Base-by-base conservation (phyloP, 208 protist genomes). In the Leishmania aethiopica region DNA sequence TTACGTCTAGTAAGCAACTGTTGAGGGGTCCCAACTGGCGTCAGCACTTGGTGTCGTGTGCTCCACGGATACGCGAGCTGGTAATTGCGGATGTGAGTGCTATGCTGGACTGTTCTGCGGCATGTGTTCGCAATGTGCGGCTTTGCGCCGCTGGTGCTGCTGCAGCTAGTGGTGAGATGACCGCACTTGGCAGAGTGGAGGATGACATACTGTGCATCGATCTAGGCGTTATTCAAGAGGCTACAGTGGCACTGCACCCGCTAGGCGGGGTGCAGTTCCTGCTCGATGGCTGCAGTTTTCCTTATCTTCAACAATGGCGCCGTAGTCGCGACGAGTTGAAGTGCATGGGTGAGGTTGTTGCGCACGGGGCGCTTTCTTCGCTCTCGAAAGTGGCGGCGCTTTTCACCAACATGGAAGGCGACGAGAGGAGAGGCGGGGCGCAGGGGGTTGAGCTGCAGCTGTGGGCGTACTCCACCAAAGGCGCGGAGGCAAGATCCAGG, bases 221-320 rank as follows among this genome's bases (percentile, higher is more conserved):
- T 40, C 2, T 49, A 75, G 84, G 88, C 53, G 51, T 88, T 8
- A 59, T 87, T 2, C 80, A 84, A 69, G 79, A 87, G 64, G 59
- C 74, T 1, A 77, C 77, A 28, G 75, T 80, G 13, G 51, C 73
- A 22, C 37, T 71, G 53, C 70, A 82, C 49, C 77, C 84, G 1
- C 59, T 83, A 19, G 80, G 70, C 28, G 69, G 75, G 11, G 77
- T 84, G 49, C 53, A 66, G 74, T 78, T 69, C 37, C 60, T 86
- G 42, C 59, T 86, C 0, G 59, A 59, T 0, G 71, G 71, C 45
- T 82, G 76, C 66, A 53, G 25, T 1, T 87, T 87, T 42, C 75
- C 84, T 11, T 80, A 79, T 70, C 70, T 87, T 37, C 77, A 83
- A 22, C 67, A 87, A 73, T 83, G 75, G 79, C 28, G 42, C 37